Conservation (phyloP, 345 rosid species). For the Sisymbrium irio region DNA sequence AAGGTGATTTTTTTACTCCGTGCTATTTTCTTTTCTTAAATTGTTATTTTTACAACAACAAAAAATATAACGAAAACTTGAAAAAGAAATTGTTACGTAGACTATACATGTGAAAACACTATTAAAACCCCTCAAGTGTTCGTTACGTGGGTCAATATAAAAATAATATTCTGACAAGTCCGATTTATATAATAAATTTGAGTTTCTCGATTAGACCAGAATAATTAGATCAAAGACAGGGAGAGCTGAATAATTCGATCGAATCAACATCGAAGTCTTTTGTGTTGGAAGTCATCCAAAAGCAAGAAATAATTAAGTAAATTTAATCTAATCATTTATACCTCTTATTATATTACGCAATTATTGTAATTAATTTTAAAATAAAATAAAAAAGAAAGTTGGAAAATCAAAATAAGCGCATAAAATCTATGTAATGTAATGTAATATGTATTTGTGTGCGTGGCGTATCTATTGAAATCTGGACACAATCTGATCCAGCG, state of each 20-base stretch:
- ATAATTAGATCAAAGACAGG: conserved; percentile 6
- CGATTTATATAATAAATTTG: neutral
- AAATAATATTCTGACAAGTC: neutral
- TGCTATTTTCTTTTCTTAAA: no score
- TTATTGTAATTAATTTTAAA: conserved; percentile 14
- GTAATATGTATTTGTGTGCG: conserved; percentile 42
- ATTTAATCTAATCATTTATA: neutral
- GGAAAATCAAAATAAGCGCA: conserved; percentile 39
- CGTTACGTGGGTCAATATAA: conserved; percentile 7
- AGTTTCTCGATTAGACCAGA: conserved; percentile 7
- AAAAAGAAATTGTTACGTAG: neutral
- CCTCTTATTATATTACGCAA: conserved; percentile 7
- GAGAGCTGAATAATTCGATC: conserved; percentile 19
- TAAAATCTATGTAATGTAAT: conserved; percentile 61
- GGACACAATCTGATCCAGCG: conserved; percentile 91
- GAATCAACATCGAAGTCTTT: conserved; percentile 35
- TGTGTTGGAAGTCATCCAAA: conserved; percentile 28
- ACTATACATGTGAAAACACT: neutral
- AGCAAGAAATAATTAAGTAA: conserved; percentile 15
- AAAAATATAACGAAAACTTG: neutral
- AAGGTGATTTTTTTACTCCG: neutral
- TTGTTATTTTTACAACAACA: neutral
- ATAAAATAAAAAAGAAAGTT: conserved; percentile 3
- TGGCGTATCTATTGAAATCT: conserved; percentile 58
- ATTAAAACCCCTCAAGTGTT: neutral